A percentile compares a stretch with the other conserved stretches of the same genome.
Evolutionary conservation across 148 eudicot species (phyloP).

Genomic region (Spergularia marina): DNA sequence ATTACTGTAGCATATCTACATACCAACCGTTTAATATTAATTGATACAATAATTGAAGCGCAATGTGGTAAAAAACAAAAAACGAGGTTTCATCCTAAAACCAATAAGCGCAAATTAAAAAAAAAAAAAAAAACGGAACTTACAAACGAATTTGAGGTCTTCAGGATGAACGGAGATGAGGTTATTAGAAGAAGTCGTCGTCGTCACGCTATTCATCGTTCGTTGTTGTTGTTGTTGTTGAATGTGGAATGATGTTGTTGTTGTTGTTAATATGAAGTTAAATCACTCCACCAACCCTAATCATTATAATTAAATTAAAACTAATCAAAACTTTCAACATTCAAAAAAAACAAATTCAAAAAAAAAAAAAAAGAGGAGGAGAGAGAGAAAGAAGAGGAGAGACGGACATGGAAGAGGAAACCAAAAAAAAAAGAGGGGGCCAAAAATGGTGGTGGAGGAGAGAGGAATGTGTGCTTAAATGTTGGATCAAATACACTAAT

Average conservation of each 20-base stretch:
- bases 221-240: not conserved
- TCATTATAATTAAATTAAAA: conserved; percentile 9
- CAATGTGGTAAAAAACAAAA: not conserved
- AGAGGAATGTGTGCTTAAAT: conserved; percentile 24
- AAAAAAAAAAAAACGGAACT: not conserved
- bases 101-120: no score
- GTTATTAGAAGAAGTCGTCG: conserved; percentile 42
- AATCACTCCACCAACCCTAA: conserved; percentile 9
- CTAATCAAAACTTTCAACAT: not conserved
- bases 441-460: conserved; percentile 10
- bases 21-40: no score
- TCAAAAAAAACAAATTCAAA: not conserved
- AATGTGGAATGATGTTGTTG: not conserved
- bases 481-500: conserved; percentile 24
- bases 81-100: not conserved
- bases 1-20: not conserved
- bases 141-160: conserved; percentile 76
- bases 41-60: no score
- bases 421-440: no score
- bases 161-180: conserved; percentile 73
- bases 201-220: conserved; percentile 24
- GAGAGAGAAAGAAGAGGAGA: conserved; percentile 13
- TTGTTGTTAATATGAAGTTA: not conserved
- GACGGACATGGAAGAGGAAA: not conserved
- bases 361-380: not conserved